A percentile compares a stretch with the other conserved stretches of the same genome.
Evolutionary conservation across 75 land plant genomes (phyloP).

Genomic region (Sequoiadendron giganteum): DNA sequence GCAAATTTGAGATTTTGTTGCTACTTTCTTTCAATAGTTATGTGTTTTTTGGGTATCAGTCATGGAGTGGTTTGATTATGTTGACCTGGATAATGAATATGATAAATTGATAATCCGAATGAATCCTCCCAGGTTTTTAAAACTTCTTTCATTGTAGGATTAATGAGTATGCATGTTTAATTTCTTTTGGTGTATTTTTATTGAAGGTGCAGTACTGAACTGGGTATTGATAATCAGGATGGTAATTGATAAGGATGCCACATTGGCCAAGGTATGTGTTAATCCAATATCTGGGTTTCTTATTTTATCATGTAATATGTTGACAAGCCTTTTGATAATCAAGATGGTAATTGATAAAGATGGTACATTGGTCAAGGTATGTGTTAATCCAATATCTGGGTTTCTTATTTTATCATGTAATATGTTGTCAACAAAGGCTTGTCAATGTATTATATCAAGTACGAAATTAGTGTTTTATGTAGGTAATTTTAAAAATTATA

Average conservation of each 20-base stretch:
- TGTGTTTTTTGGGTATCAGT: not conserved
- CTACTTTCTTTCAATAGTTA: not conserved
- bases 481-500: not conserved
- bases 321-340: no score
- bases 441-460: not conserved
- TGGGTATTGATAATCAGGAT: slow-evolving; percentile 38
- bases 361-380: slow-evolving; percentile 72
- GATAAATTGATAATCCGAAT: slow-evolving; percentile 61
- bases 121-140: slow-evolving; percentile 72
- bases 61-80: slow-evolving; percentile 5
- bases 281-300: not conserved
- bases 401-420: no score
- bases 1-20: not conserved
- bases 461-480: not conserved
- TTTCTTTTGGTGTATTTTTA: no score
- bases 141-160: not conserved
- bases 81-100: slow-evolving; percentile 46
- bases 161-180: no score
- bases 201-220: not conserved
- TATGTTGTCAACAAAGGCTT: no score
- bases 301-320: not conserved
- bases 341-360: slow-evolving; percentile 85
- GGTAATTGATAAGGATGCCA: slow-evolving; percentile 77
- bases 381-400: no score
- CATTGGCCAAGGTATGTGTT: slow-evolving; percentile 54